A percentile compares a stretch with the other conserved stretches of the same genome.
phyloP scores from a whole-genome alignment of 148 eudicot species.

The Vaccinium macrocarpon region DNA sequence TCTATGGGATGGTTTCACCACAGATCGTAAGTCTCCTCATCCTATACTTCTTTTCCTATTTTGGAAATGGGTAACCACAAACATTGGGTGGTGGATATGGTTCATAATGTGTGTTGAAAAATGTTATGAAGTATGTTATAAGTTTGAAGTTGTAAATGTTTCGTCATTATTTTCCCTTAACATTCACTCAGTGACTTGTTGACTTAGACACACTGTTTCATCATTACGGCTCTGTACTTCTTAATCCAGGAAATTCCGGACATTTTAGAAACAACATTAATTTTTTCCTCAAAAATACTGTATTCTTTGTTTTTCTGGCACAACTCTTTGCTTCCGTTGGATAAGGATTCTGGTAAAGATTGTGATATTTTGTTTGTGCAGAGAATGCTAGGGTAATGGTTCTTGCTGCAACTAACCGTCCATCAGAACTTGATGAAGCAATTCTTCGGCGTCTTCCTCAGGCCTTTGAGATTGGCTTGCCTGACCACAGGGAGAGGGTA shows the following conservation, averaged over 20 bases:
- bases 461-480: slow-evolving; percentile 91
- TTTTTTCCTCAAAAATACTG: not conserved
- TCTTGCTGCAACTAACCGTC: slow-evolving; percentile 97
- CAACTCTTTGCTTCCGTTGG: not conserved
- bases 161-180: not conserved
- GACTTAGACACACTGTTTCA: not conserved
- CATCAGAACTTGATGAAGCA: slow-evolving; percentile 96
- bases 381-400: slow-evolving; percentile 97
- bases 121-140: not conserved
- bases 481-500: slow-evolving; percentile 65
- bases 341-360: not conserved
- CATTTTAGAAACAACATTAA: not conserved
- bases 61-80: not conserved
- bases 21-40: slow-evolving; percentile 58
- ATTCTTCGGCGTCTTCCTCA: slow-evolving; percentile 94
- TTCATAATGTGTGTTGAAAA: not conserved
- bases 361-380: slow-evolving; percentile 21
- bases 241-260: not conserved
- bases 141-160: not conserved
- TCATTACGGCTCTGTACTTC: not conserved
- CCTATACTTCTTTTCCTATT: not conserved
- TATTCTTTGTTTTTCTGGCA: not conserved
- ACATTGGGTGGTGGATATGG: not conserved
- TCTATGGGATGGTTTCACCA: slow-evolving; percentile 94
- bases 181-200: not conserved